Conservation (phyloP, 1,139 yeast genomes). For the Hyphopichia wangnamkhiaoensis region DNA sequence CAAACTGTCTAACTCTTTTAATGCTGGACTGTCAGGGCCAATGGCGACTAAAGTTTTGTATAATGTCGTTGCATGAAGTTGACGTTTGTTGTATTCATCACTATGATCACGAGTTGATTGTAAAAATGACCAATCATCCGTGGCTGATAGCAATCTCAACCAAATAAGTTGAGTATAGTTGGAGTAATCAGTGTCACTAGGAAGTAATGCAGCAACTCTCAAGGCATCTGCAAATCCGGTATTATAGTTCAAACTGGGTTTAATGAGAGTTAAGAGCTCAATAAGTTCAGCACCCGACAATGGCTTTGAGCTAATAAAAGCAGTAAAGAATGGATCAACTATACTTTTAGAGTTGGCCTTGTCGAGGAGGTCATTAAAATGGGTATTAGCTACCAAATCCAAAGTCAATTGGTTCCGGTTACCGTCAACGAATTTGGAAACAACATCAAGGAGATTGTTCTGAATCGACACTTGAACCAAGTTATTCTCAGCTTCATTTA, state of each 20-base stretch:
- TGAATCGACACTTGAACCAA: conserved; percentile 52
- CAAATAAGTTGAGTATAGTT: conserved; percentile 46
- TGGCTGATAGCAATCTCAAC: conserved; percentile 59
- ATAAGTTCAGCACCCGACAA: conserved; percentile 51
- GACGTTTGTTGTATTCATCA: conserved; percentile 44
- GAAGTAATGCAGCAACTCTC: conserved; percentile 30
- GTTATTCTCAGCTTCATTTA: conserved; percentile 44
- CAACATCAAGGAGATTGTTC: conserved; percentile 33
- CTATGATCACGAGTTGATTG: conserved; percentile 41
- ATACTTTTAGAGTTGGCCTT: conserved; percentile 15
- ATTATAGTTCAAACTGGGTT: conserved; percentile 26
- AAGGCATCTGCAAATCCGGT: conserved; percentile 39
- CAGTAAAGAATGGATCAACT: conserved; percentile 31
- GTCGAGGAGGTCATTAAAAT: conserved; percentile 22
- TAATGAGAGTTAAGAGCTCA: conserved; percentile 56
- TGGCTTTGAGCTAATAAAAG: conserved; percentile 39
- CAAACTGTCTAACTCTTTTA: conserved; percentile 9
- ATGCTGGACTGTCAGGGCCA: conserved; percentile 7
- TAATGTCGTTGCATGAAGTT: conserved; percentile 45
- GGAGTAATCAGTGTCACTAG: conserved; percentile 24
- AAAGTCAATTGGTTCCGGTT: conserved; percentile 20
- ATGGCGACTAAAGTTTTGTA: conserved; percentile 40
- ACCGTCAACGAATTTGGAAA: conserved; percentile 26
- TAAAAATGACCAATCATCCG: conserved; percentile 57
- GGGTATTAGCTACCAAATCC: conserved; percentile 19